Percentiles rank a stretch among this genome's conserved stretches.
These are phyloP conservation scores for Trichoderma gamsii DNA, from an alignment of 495 filamentous ascomycete species.

Conservation along the genomic window DNA sequence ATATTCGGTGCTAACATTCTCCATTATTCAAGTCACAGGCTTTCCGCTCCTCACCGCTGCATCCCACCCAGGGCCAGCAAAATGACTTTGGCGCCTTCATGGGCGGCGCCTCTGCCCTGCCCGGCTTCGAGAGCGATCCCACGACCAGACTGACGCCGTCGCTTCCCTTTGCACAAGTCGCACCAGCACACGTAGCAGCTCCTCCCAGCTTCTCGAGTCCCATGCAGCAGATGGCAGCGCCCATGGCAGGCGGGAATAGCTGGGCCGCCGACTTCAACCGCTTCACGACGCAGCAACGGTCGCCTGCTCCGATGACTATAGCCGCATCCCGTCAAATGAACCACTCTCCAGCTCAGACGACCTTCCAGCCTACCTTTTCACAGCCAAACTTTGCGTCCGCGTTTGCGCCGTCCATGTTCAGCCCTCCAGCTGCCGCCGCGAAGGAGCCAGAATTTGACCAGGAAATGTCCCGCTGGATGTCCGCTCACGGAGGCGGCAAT, in stretches of 20 bases:
- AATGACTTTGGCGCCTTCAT: constrained; percentile 16
- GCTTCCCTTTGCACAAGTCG: background rate
- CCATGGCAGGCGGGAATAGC: background rate
- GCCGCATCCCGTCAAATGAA: constrained; percentile 4
- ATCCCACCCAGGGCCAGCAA: constrained; percentile 4
- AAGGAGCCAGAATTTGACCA: constrained; percentile 14
- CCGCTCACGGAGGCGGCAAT: background rate
- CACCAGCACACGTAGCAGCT: constrained; percentile 9
- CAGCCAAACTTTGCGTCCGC: constrained; percentile 7
- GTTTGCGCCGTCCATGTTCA: constrained; percentile 2
- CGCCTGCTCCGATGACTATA: background rate
- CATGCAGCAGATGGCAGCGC: background rate
- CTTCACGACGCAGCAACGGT: background rate
- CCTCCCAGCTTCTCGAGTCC: constrained; percentile 3
- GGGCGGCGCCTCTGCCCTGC: constrained; percentile 5
- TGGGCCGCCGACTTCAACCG: constrained; percentile 15
- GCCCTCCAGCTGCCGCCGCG: background rate
- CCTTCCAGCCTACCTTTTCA: background rate
- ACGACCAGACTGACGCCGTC: constrained; percentile 7
- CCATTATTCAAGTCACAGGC: background rate
- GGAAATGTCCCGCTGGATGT: constrained; percentile 18
- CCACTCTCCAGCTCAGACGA: background rate
- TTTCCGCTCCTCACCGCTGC: constrained; percentile 11
- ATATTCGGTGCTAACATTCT: background rate
- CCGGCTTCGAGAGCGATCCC: background rate